Base-by-base conservation (phyloP, 2,329 filamentous ascomycete species). In the Amphichorda felina region DNA sequence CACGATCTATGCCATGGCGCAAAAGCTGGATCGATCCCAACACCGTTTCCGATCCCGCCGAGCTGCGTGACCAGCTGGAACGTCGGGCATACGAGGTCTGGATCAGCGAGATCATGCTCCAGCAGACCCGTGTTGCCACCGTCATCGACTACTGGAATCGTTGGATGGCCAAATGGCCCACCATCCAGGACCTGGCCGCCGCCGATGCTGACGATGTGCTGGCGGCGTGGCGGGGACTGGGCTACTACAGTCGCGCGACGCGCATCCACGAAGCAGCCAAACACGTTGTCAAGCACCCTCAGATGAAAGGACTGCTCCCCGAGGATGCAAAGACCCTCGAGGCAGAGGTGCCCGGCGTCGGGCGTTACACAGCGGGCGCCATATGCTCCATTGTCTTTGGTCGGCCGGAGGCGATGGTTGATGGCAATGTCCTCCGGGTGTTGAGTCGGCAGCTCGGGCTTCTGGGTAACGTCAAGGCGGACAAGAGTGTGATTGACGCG, bases 61-160 rank as follows among this genome's bases (percentile, higher is more conserved):
- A 56, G n/a, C 54, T 69, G 8, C 60, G 60, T 21, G 32, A 39
- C n/a, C 51, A 50, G 3, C 56, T 77, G 9, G 65, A 68, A 39
- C 63, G 56, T 21, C 66, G 75, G 33, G 75, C 74, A 2, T 79
- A 79, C 54, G 66, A 78, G 49, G 74, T 79, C 32, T 79, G 74
- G 71, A 75, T 79, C 47, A 74, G 68, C 46, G 75, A 79, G 55
- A 70, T 78, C 44, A 79, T 79, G 75, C 62, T 79, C 9, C 75
- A 79, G 50, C 75, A 79, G 53, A 79, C 75, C 2, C 70, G 75
- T 19, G 75, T 79, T 4, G 64, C 69, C 3, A 68, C 67, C 6
- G 75, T 78, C 1, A 68, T 77, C 15, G 70, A 68, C 33, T 79
- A 79, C 49, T 79, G 74, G 70, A 72, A 68, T 21, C 60, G 60